Evolutionary conservation across 169 alveolate genomes (phyloP), one percentile per base, ranked within the genome.

Genomic region (Plasmodium yoelii): DNA sequence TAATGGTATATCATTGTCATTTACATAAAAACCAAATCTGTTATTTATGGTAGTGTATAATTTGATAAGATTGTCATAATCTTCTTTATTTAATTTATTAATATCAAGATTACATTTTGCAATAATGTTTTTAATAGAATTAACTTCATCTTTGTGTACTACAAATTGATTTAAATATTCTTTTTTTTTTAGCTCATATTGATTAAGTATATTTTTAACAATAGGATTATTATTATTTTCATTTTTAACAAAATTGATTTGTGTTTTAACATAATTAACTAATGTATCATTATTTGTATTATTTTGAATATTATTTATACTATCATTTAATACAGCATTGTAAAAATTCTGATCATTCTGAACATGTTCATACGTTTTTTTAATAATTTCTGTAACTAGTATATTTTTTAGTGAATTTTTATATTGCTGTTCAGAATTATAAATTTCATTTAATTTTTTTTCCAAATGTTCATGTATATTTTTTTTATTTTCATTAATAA

Each of bases 391-490:
- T 9, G 42, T n/a, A 18, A 80, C 56, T 5, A 80, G 15, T 13
- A 80, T 80, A 51, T 67, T 55, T 57, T 80, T 67, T 12, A 80
- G 28, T 9, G 90, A 80, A 26, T 65, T 64, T 19, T 80, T 64
- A 80, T 65, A 80, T 53, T 65, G 65, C 47, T 34, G 9, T 65
- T 80, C 90, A n/a, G 69, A 46, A 19, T 51, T 64, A 34, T 80
- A 53, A n/a, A 80, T 80, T 80, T 80, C 90, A 24, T 80, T 80
- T 22, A 80, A 69, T 63, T 80, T 80, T 53, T 80, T 80, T 46
- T 80, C 90, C 49, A 80, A 22, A 22, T 51, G 47, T 28, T 80
- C 82, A 10, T 49, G 70, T 12, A 80, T 63, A 9, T 44, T 80
- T 2, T 51, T 28, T 44, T 70, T 80, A 18, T 80, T 60, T 12